Conservation (phyloP, 164 flowering plant genomes). For the Nelumbo lutea region DNA sequence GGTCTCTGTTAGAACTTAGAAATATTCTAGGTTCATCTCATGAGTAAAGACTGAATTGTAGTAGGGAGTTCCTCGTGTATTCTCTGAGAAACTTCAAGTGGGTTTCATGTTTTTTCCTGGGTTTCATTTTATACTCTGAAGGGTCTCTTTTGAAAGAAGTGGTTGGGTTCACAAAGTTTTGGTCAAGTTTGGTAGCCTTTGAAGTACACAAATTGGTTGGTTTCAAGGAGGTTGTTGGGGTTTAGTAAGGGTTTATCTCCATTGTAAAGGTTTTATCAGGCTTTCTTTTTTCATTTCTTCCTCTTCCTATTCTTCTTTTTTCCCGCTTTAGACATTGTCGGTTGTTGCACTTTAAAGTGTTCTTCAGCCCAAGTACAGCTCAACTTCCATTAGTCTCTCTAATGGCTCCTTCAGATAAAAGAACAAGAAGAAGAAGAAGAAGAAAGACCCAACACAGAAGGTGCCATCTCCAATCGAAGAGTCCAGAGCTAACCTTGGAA, state of each 20-base stretch:
- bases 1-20: no score
- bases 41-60: no score
- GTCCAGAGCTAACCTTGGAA: background rate
- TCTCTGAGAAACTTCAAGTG: background rate
- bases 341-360: background rate
- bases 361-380: no score
- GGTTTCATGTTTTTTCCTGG: background rate
- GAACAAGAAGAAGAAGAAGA: slow-evolving; percentile 7
- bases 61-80: no score
- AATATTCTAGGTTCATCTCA: no score
- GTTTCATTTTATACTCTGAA: no score
- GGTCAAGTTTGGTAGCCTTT: background rate
- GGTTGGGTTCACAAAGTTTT: no score
- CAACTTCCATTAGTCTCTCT: background rate
- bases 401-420: slow-evolving; percentile 1
- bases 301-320: no score
- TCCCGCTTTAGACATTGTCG: background rate
- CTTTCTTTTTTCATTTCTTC: no score
- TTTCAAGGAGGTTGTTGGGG: background rate
- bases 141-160: no score
- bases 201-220: background rate
- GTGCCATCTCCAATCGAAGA: slow-evolving; percentile 3
- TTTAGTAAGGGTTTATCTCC: background rate
- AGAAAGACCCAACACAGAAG: background rate
- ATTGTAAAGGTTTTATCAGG: no score